Conservation (phyloP, 169 alveolate species). For the Neospora caninum region DNA sequence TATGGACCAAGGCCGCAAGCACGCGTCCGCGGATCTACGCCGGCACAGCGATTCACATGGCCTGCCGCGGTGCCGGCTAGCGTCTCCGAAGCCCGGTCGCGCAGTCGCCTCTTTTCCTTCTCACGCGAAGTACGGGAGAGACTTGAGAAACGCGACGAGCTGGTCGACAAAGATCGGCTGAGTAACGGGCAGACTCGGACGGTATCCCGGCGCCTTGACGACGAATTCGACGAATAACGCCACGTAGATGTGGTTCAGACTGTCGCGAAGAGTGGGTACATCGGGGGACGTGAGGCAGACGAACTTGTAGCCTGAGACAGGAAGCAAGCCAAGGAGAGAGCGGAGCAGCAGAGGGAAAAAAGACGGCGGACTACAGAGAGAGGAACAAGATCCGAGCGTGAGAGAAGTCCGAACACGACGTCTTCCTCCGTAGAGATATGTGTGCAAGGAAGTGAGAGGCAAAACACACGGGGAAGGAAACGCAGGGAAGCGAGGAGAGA, state of each 20-base stretch:
- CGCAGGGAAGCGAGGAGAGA: too few species aligned
- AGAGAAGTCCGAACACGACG: too few species aligned
- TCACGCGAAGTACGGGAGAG: slow-evolving; percentile 30
- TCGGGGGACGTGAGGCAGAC: slow-evolving; percentile 67
- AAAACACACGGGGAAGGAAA: too few species aligned
- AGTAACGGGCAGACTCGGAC: slow-evolving; percentile 1
- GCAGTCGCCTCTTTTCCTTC: not conserved
- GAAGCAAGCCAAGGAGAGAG: not conserved
- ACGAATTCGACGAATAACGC: slow-evolving; percentile 43
- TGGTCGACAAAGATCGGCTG: slow-evolving; percentile 40
- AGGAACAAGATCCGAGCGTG: too few species aligned
- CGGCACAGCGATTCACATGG: too few species aligned
- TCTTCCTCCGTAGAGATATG: too few species aligned
- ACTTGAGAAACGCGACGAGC: slow-evolving; percentile 12
- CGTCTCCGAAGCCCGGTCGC: too few species aligned
- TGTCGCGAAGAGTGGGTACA: slow-evolving; percentile 39
- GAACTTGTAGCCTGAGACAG: slow-evolving; percentile 56
- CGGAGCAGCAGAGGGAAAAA: not conserved
- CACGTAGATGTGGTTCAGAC: slow-evolving; percentile 42
- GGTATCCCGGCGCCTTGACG: slow-evolving; percentile 42
- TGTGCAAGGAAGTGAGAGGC: too few species aligned
- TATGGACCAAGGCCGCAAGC: too few species aligned
- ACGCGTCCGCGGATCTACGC: too few species aligned
- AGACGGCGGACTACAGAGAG: too few species aligned
- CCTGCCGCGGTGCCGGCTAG: too few species aligned